Evolutionary conservation across 1,139 yeast genomes (phyloP).

Genomic region (Wickerhamomyces sp.): DNA sequence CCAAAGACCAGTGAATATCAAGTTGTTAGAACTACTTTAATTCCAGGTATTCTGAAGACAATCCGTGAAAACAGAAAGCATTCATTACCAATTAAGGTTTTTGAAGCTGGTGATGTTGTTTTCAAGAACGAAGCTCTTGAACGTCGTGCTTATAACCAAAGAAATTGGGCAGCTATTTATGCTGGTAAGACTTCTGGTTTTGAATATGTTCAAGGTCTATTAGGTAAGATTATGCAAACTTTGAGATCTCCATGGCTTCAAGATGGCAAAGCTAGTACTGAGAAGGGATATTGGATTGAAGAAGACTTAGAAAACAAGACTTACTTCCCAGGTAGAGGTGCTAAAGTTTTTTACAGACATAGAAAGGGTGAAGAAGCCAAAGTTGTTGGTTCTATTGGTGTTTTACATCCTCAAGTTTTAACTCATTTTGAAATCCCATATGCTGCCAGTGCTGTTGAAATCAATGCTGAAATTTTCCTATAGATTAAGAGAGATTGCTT

Average conservation of each 20-base stretch:
- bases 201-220: slow-evolving; percentile 88
- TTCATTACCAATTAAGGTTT: slow-evolving; percentile 88
- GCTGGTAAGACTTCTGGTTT: slow-evolving; percentile 96
- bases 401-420: slow-evolving; percentile 92
- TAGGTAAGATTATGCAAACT: slow-evolving; percentile 95
- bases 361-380: slow-evolving; percentile 50
- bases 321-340: slow-evolving; percentile 97
- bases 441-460: slow-evolving; percentile 87
- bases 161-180: slow-evolving; percentile 91
- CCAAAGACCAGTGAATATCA: slow-evolving; percentile 97
- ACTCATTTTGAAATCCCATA: slow-evolving; percentile 83
- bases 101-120: slow-evolving; percentile 93
- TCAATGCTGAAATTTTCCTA: slow-evolving; percentile 81
- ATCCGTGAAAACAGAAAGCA: slow-evolving; percentile 95
- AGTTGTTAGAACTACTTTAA: slow-evolving; percentile 90
- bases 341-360: slow-evolving; percentile 70
- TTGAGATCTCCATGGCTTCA: slow-evolving; percentile 84
- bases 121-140: slow-evolving; percentile 76
- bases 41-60: slow-evolving; percentile 94
- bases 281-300: slow-evolving; percentile 84
- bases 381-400: slow-evolving; percentile 84
- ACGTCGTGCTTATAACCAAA: slow-evolving; percentile 87
- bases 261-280: slow-evolving; percentile 40
- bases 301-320: slow-evolving; percentile 64
- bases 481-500: slow-evolving; percentile 25